phyloP scores from a whole-genome alignment of 331 rosid species.

The Rhamnella rubrinervis region DNA sequence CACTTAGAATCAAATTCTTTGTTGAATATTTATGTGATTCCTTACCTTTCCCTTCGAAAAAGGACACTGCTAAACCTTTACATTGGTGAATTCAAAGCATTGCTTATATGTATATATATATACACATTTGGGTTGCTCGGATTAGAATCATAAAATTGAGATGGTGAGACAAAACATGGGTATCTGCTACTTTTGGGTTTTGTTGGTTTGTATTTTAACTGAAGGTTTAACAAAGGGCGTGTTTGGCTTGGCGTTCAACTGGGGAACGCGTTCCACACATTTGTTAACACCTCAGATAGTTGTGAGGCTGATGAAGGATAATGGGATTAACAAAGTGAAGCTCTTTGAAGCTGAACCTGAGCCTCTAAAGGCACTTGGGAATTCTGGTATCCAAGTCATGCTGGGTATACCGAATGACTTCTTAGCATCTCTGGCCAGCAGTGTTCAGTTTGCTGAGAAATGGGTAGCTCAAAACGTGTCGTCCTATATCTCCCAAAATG shows the following conservation, averaged over 20 bases:
- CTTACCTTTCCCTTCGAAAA: slow-evolving; percentile 34
- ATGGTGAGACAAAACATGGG: slow-evolving; percentile 22
- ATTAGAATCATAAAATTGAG: neutral
- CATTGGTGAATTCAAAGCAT: slow-evolving; percentile 12
- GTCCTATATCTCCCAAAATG: slow-evolving; percentile 53
- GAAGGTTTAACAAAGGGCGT: slow-evolving; percentile 15
- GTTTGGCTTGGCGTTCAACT: slow-evolving; percentile 69
- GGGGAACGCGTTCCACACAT: slow-evolving; percentile 80
- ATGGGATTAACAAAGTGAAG: slow-evolving; percentile 79
- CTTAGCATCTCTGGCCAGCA: slow-evolving; percentile 57
- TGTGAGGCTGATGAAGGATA: slow-evolving; percentile 76
- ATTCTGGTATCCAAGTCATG: slow-evolving; percentile 80
- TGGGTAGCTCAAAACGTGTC: slow-evolving; percentile 91
- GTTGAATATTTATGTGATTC: slow-evolving; percentile 29
- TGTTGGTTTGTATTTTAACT: slow-evolving; percentile 13
- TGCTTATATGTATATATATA: neutral
- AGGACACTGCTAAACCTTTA: slow-evolving; percentile 11
- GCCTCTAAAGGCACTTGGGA: slow-evolving; percentile 78
- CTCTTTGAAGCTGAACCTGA: slow-evolving; percentile 82
- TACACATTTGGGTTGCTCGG: neutral
- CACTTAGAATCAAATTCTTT: slow-evolving; percentile 48
- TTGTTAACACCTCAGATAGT: slow-evolving; percentile 57
- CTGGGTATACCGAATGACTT: slow-evolving; percentile 87
- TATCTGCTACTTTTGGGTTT: neutral
- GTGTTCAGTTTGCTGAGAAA: slow-evolving; percentile 57